phyloP scores from a whole-genome alignment of 2,329 filamentous ascomycete species.

The Penicillium fuscoglaucum region DNA sequence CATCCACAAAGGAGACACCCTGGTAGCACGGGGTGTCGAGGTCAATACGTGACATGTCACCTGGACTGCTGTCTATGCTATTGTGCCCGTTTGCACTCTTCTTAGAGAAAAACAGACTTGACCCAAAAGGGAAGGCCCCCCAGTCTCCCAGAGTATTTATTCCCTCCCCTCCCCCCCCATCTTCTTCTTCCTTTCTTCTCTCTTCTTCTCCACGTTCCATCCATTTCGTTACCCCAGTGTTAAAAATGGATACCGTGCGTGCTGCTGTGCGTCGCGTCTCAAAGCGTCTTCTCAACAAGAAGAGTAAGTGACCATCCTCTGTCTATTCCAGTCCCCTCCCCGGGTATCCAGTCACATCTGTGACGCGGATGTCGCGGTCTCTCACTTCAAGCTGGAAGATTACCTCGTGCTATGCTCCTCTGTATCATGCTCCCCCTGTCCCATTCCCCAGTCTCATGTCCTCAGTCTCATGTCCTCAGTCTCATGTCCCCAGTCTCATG shows the following conservation, averaged over 20 bases:
- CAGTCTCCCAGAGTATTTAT: background rate
- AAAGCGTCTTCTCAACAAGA: constrained; percentile 4
- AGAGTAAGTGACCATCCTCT: background rate
- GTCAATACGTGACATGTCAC: background rate
- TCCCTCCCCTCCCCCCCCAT: background rate
- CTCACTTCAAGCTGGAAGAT: background rate
- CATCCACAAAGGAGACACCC: background rate
- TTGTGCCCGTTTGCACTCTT: background rate
- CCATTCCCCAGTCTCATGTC: too few species aligned
- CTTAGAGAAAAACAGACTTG: background rate
- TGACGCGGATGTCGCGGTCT: background rate
- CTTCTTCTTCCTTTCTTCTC: background rate
- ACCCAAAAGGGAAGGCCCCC: background rate
- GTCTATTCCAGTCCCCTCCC: background rate
- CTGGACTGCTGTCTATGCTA: background rate
- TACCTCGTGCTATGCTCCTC: background rate
- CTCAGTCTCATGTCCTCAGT: too few species aligned
- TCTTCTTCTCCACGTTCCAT: background rate
- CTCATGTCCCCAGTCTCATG: too few species aligned
- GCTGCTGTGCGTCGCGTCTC: constrained; percentile 1
- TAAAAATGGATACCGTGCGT: constrained; percentile 3
- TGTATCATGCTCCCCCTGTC: background rate
- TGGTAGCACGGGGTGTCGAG: background rate
- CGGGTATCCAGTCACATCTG: background rate
- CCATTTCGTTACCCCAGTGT: background rate